Conservation (phyloP, 768 basidiomycete species). For the Infundibulicybe gibba region DNA sequence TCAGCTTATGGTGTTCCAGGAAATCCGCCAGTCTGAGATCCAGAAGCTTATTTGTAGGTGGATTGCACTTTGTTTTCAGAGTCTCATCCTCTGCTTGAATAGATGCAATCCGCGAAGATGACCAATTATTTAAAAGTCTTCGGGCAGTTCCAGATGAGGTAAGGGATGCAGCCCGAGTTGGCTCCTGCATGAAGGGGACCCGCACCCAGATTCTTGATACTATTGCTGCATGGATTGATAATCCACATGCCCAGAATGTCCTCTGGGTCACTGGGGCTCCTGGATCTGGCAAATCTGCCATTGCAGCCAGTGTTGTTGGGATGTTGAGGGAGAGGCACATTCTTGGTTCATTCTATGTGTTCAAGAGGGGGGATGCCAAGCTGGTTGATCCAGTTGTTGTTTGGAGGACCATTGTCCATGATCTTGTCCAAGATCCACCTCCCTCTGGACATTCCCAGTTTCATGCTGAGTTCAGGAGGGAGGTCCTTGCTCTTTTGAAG, state of each 20-base stretch:
- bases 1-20: too few relatives aligned
- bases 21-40: too few relatives aligned
- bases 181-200: slow-evolving; percentile 8
- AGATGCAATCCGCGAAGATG: too few relatives aligned
- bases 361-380: slow-evolving; percentile 6
- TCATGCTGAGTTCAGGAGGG: not conserved
- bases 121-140: too few relatives aligned
- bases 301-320: slow-evolving; percentile 13
- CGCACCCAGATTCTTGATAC: slow-evolving; percentile 3
- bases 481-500: not conserved
- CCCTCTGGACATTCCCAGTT: not conserved
- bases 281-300: slow-evolving; percentile 15
- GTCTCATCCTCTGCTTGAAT: too few relatives aligned
- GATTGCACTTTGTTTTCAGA: too few relatives aligned
- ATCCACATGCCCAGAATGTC: slow-evolving; percentile 5
- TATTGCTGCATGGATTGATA: slow-evolving; percentile 8
- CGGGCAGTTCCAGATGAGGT: too few relatives aligned
- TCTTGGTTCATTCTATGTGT: slow-evolving; percentile 15
- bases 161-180: too few relatives aligned
- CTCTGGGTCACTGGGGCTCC: slow-evolving; percentile 15
- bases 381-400: slow-evolving; percentile 6
- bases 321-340: slow-evolving; percentile 4
- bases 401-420: slow-evolving; percentile 7
- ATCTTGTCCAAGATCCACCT: slow-evolving; percentile 1
- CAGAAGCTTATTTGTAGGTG: too few relatives aligned